Evolutionary conservation across 129 eudicot species (phyloP), one percentile per base, ranked within the genome.

Genomic region (Helianthus tuberosus): DNA sequence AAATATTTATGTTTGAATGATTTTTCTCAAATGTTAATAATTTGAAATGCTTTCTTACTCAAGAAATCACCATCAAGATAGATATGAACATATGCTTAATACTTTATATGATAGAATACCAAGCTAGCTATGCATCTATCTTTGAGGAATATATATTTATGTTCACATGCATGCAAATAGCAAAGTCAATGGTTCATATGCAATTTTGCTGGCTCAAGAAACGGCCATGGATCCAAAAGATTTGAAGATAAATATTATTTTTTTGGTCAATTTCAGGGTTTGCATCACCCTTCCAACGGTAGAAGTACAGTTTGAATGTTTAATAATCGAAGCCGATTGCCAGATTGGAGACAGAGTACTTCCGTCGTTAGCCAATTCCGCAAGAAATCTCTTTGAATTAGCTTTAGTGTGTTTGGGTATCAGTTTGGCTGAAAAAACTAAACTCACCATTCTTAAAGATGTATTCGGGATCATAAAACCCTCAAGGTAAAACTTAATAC

Each of bases 241-340:
- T n/a, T n/a, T n/a, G n/a, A n/a, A n/a, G n/a, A n/a, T n/a, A n/a
- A n/a, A 27, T 59, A 36, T 64, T 36, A 14, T n/a, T 75, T 25
- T 15, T 51, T 12, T 51, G 10, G 76, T 50, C 27, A 5, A 79
- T 53, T 84, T 68, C 88, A 95, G 99, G 75, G 99, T 95, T 53
- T 97, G 99, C 16, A 95, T 95, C 64, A 79, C 70, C 25, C 96
- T 91, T 74, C 97, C 99, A 8, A 95, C 99, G 0, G 96, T 91
- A 8, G 96, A 95, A 71, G 90, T 95, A 14, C 66, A 97, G 44
- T 95, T 74, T 49, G 96, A 95, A 68, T 83, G 75, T 71, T 66
- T 95, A 66, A 87, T 86, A 4, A 70, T 95, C 0, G 96, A 88
- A 79, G 99, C 99, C 20, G 88, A 95, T 70, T 89, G 96, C 66